These are phyloP conservation scores for Paracoccidioides lutzii DNA, from an alignment of 2,329 filamentous ascomycete genomes.

Conservation along the genomic window DNA sequence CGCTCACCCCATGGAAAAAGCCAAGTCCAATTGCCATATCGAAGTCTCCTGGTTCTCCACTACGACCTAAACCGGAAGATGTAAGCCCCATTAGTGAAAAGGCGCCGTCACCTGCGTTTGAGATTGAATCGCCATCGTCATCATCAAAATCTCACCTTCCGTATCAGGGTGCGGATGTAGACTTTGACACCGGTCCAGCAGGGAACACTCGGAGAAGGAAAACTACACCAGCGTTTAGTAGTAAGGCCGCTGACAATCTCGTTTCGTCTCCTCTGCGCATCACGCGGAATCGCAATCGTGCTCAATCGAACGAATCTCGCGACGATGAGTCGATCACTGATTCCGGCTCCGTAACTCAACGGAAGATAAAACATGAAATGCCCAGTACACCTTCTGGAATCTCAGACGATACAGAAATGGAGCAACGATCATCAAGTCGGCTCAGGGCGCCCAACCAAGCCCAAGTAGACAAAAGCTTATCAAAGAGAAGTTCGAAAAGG, in stretches of 20 bases:
- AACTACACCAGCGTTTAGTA: conserved; percentile 4
- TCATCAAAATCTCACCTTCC: background rate
- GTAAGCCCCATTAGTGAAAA: conserved; percentile 35
- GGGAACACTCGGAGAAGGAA: conserved; percentile 13
- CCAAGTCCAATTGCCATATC: conserved; percentile 22
- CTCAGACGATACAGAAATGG: conserved; percentile 6
- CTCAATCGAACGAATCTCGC: conserved; percentile 24
- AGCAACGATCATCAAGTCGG: conserved; percentile 18
- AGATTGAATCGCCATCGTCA: conserved; percentile 4
- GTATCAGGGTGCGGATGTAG: background rate
- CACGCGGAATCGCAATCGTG: conserved; percentile 26
- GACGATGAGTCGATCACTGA: conserved; percentile 20
- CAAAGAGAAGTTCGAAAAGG: conserved; percentile 25
- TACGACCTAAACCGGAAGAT: conserved; percentile 29
- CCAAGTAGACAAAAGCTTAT: conserved; percentile 16
- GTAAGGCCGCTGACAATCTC: conserved; percentile 10
- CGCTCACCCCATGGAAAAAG: conserved; percentile 33
- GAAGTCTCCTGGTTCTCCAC: conserved; percentile 27
- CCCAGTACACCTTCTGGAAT: conserved; percentile 24
- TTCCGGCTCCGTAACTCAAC: conserved; percentile 7
- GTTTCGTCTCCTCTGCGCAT: conserved; percentile 18
- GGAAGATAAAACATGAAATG: conserved; percentile 22
- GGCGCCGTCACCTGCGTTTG: conserved; percentile 24
- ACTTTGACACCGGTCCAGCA: background rate
- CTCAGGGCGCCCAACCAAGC: conserved; percentile 15